Base-by-base conservation (phyloP, 768 basidiomycete species). In the Boletus subparvulus region DNA sequence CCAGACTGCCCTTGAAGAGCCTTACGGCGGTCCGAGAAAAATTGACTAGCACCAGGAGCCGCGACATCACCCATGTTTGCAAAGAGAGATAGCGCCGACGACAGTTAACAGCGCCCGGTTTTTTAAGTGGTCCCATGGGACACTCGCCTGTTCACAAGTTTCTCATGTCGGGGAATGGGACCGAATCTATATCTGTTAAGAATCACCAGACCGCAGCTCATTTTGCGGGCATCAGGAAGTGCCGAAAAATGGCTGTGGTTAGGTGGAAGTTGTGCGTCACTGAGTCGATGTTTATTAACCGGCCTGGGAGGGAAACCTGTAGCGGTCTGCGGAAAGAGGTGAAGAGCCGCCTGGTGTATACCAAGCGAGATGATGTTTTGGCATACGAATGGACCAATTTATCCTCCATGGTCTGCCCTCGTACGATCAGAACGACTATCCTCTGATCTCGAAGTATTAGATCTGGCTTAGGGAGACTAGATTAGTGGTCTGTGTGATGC, bases 1-100 rank as follows among this genome's bases (percentile, higher is more conserved):
- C 88, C 88, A 47, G 85, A 86, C 64, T 80, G 72, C 45, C 88
- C 88, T 54, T 80, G 79, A 40, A 89, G 75, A 14, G 78, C 76
- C 62, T 75, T 77, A 49, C 84, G 80, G 52, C 81, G 83, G 30
- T 67, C 72, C 24, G 78, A 75, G 48, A 78, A 71, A 28, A 77
- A 66, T 51, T 68, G 63, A 47, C 41, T 39, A 36, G 48, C 50
- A 28, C 64, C 68, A 41, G 61, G 61, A 61, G 68, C 65, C 63
- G 69, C 66, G 55, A 79, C 76, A 71, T 77, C 81, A 67, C 73
- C 79, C 80, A 83, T 83, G 50, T 47, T 68, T 54, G 51, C 5
- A 17, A 40, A 32, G 32, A 35, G 44, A 33, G 21, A 24, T 33
- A 26, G 28, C 17, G 14, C 21, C 1, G 6, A 28, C 12, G 4